Base-by-base conservation (phyloP, 1,284 basidiomycete genomes). In the Microstroma glucosiphilum region DNA sequence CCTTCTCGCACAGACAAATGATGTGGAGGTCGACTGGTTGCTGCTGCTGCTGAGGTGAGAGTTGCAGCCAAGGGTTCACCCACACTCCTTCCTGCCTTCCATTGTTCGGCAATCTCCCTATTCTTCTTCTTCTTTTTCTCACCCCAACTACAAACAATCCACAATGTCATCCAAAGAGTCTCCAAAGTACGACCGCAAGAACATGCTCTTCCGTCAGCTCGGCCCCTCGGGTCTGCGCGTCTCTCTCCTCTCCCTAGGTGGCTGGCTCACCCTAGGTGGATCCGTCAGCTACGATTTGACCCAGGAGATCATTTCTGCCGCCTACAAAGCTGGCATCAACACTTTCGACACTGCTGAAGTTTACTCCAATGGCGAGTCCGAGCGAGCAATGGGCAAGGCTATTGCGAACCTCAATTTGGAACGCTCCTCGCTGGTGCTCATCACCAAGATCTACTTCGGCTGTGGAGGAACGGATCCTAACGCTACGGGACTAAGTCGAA, bases 341-440 rank as follows among this genome's bases (percentile, higher is more conserved):
- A 84, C 86, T 82, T 88, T 86, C 67, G 86, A 86, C 74, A 85
- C 84, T 40, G 86, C 86, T 41, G 86, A 87, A 73, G 83, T 77
- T 1, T 92, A 92, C 79, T 83, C 86, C 19, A 80, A 80, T n/a
- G 89, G 89, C 6, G 83, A 88, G 69, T 86, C 86, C 51, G 88
- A 89, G 80, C 68, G 81, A 37, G 87, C 88, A 73, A 89, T 88
- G 83, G 89, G 89, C 11, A 86, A 87, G 57, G 89, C 87, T 11
- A 86, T 91, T 76, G 86, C 85, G 75, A 88, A 90, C 75, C 84
- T 89, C 40, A 85, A 85, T 23, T 83, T 88, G 72, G 84, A 87
- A 57, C 84, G 89, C 54, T 83, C 84, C 13, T 88, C 90, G 71
- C 80, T 90, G 30, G 84, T 92, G 63, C 82, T 92, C 71, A 86